phyloP scores from a whole-genome alignment of 208 protist species.

The Leptomonas seymouri region DNA sequence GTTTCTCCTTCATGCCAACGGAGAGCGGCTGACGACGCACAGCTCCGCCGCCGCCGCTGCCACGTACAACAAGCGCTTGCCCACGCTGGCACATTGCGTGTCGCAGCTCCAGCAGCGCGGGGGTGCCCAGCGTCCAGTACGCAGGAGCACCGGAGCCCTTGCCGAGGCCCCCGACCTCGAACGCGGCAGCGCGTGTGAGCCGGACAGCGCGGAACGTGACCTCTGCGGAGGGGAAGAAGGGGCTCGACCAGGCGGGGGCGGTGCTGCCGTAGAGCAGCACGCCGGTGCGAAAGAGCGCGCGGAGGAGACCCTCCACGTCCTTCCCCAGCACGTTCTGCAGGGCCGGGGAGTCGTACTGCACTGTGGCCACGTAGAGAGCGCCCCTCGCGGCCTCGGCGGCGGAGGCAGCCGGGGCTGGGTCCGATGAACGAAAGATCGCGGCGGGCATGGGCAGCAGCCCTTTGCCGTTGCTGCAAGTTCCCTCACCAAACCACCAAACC shows the following conservation, averaged over 20 bases:
- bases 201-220: slow-evolving; percentile 25
- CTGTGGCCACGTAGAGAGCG: slow-evolving; percentile 37
- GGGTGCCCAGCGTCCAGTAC: slow-evolving; percentile 25
- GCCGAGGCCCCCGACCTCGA: background rate
- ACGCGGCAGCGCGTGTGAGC: slow-evolving; percentile 13
- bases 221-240: slow-evolving; percentile 56
- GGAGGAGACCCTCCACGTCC: slow-evolving; percentile 32
- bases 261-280: slow-evolving; percentile 61
- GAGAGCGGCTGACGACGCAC: slow-evolving; percentile 48
- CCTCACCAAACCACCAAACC: slow-evolving; percentile 70
- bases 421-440: background rate
- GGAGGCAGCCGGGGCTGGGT: background rate
- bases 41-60: slow-evolving; percentile 10
- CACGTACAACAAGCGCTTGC: slow-evolving; percentile 29
- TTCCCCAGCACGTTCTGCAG: slow-evolving; percentile 55
- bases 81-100: slow-evolving; percentile 47
- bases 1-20: slow-evolving; percentile 59
- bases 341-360: slow-evolving; percentile 65
- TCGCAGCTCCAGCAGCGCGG: slow-evolving; percentile 37
- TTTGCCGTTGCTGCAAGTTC: slow-evolving; percentile 76
- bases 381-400: slow-evolving; percentile 27
- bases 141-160: background rate
- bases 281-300: slow-evolving; percentile 46
- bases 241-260: slow-evolving; percentile 50
- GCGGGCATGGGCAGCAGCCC: slow-evolving; percentile 51